Percentiles rank a stretch among this genome's conserved stretches.
These are phyloP conservation scores for Eucalyptus cloeziana DNA, from an alignment of 345 rosid genomes.

Conservation along the genomic window DNA sequence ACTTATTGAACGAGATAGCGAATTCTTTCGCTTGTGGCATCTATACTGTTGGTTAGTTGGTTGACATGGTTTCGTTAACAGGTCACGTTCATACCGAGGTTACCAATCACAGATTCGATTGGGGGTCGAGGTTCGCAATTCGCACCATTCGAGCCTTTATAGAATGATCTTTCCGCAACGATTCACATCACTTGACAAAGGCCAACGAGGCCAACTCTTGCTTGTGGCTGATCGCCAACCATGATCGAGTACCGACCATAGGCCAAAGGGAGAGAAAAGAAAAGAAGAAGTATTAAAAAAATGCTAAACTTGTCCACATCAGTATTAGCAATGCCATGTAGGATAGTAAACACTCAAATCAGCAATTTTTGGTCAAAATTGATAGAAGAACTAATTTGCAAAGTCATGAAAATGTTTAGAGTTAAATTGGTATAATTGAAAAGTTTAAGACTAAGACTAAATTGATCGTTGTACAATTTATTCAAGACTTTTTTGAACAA, in stretches of 20 bases:
- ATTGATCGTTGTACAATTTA: background rate
- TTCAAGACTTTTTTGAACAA: no score
- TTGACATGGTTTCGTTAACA: no score
- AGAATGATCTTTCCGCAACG: rapidly evolving
- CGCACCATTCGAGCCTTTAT: no score
- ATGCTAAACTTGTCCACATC: background rate
- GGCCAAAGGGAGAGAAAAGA: background rate
- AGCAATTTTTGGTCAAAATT: background rate
- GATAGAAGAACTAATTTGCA: background rate
- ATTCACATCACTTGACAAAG: no score
- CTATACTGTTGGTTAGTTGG: no score
- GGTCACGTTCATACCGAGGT: no score
- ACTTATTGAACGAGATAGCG: no score
- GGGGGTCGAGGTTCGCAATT: no score
- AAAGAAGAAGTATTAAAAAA: no score
- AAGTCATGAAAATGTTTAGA: background rate
- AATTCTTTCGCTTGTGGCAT: no score
- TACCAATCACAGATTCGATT: no score
- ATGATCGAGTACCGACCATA: background rate
- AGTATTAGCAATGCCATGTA: background rate
- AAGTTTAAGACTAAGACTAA: background rate
- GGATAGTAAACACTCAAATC: background rate
- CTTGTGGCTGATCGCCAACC: background rate
- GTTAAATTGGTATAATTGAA: no score
- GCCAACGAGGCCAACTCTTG: background rate